Evolutionary conservation across 164 flowering plant genomes (phyloP), one percentile per base, ranked within the genome.

Genomic region (Macadamia integrifolia): DNA sequence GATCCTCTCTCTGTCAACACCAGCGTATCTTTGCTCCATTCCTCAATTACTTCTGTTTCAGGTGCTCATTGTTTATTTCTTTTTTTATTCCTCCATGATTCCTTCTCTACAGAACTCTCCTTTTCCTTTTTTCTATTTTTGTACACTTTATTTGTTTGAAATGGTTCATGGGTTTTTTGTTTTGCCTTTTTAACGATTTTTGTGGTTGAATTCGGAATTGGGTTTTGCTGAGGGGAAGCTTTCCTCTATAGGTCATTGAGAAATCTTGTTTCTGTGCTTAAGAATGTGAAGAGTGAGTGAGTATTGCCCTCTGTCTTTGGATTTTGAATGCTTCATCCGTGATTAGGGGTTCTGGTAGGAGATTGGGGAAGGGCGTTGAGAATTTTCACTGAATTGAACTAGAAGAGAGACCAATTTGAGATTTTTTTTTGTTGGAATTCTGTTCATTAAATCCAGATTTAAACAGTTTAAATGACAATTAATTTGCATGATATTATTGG

Each of bases 1-100:
- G 99, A 90, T 70, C 92, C 93, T 59, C 88, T 90, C 66, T 84
- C 86, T 61, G 96, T 92, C 72, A 94, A 92, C 79, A 92, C 97
- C 61, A 71, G 82, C 65, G 95, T 92, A 18, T 92, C 97, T 66
- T 84, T 92, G 55, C 87, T 94, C 61, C 99, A 94, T 72, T 90
- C 99, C 71, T 70, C 90, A 71, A 57, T 87, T 75, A 79, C 88
- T 64, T 88, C 97, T 65, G 71, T 75, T 72, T 85, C 89, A 74
- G 98, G 97, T 92, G 7, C 60, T 18, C 28, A n/a, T 17, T 55
- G 3, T 15, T 62, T 31, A 55, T 68, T 64, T 11, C 56, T 40
- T 2, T 58, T 46, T 3, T 4, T 23, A 23, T 23, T 0, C 23
- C 0, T 23, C 23, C 23, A 23, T 53, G 31, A 23, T 18, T 66